These are phyloP conservation scores for Fusarium tricinctum DNA, from an alignment of 2,329 filamentous ascomycete genomes.

Conservation along the genomic window DNA sequence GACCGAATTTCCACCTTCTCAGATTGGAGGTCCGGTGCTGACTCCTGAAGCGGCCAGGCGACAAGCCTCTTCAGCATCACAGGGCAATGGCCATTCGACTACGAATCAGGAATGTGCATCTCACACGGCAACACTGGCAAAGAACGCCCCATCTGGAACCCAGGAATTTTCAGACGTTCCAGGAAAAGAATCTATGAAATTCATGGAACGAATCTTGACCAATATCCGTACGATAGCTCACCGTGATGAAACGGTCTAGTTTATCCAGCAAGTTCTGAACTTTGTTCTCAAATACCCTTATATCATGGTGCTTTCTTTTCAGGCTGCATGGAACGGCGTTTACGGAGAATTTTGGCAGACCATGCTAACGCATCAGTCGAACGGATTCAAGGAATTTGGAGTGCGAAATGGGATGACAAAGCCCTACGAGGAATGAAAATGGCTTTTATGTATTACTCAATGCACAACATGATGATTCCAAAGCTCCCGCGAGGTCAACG, in stretches of 20 bases:
- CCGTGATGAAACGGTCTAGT: conserved; percentile 23
- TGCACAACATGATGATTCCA: neutral
- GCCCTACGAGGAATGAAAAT: conserved; percentile 18
- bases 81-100: conserved; percentile 3
- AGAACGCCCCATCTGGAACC: conserved; percentile 12
- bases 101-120: neutral
- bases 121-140: neutral
- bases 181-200: conserved; percentile 60
- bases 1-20: neutral
- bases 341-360: conserved; percentile 5
- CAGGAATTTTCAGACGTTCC: conserved; percentile 60
- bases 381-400: conserved; percentile 10
- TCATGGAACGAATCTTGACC: conserved; percentile 67
- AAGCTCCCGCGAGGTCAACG: neutral
- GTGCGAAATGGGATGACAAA: conserved; percentile 16
- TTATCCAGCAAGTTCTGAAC: neutral
- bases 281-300: conserved; percentile 28
- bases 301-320: conserved; percentile 2
- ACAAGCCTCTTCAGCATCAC: conserved; percentile 2
- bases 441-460: conserved; percentile 30
- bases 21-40: neutral
- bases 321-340: conserved; percentile 34
- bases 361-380: conserved; percentile 18
- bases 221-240: conserved; percentile 62
- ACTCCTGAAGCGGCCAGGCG: neutral